These are phyloP conservation scores for Plasmodium falciparum DNA, from an alignment of 169 alveolate genomes.

Conservation along the genomic window DNA sequence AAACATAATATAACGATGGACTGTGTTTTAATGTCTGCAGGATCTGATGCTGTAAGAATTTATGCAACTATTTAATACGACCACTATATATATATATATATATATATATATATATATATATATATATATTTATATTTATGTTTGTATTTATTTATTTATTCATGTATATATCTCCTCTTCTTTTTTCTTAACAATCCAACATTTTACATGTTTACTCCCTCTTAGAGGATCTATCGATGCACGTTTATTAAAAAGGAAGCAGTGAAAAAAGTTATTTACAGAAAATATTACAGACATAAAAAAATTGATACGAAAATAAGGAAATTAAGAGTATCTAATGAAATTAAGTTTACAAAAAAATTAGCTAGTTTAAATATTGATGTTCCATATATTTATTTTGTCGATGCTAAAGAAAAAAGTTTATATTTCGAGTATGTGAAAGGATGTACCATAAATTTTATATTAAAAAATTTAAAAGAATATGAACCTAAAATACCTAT, in stretches of 20 bases:
- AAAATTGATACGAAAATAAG: slow-evolving; percentile 79
- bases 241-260: slow-evolving; percentile 78
- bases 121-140: too few species aligned
- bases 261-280: slow-evolving; percentile 78
- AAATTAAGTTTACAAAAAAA: slow-evolving; percentile 77
- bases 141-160: too few species aligned
- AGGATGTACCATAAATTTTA: slow-evolving; percentile 78
- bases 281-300: slow-evolving; percentile 81
- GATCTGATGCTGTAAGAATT: slow-evolving; percentile 74
- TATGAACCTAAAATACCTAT: slow-evolving; percentile 56
- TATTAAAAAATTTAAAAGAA: slow-evolving; percentile 40
- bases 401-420: slow-evolving; percentile 77
- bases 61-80: not conserved
- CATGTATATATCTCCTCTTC: too few species aligned
- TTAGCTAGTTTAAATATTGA: slow-evolving; percentile 79
- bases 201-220: not conserved
- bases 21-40: slow-evolving; percentile 42
- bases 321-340: slow-evolving; percentile 79
- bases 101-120: not conserved
- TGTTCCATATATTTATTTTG: slow-evolving; percentile 84
- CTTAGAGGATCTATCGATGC: slow-evolving; percentile 53
- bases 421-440: slow-evolving; percentile 79
- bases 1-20: slow-evolving; percentile 6
- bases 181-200: too few species aligned
- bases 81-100: not conserved